phyloP scores from a whole-genome alignment of 192 early-diverging fungal species.

The Linnemannia schmuckeri region DNA sequence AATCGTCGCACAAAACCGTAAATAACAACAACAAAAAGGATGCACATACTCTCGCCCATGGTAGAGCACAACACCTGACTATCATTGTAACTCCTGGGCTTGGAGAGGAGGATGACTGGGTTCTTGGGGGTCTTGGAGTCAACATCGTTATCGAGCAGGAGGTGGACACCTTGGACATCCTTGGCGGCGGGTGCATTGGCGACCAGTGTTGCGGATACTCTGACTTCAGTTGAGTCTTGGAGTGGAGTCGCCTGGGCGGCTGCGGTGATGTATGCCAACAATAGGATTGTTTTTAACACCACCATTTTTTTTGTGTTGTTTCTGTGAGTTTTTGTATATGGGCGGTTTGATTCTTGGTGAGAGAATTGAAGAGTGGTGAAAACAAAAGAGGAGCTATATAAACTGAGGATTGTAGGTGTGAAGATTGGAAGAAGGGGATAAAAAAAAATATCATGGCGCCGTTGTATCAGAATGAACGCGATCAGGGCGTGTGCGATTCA shows the following conservation, averaged over 20 bases:
- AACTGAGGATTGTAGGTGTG: not conserved
- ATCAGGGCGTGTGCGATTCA: not conserved
- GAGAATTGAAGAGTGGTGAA: no score
- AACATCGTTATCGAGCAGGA: constrained; percentile 40
- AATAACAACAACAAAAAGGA: not conserved
- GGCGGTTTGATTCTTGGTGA: no score
- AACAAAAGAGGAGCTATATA: not conserved
- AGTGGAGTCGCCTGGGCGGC: not conserved
- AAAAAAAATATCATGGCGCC: not conserved
- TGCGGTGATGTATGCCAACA: not conserved
- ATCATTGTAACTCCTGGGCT: constrained; percentile 22
- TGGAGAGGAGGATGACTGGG: constrained; percentile 34
- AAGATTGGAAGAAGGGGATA: not conserved
- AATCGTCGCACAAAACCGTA: not conserved
- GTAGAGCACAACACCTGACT: not conserved
- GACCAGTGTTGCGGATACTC: not conserved
- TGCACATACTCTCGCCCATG: constrained; percentile 29
- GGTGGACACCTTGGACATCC: constrained; percentile 13
- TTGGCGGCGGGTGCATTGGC: constrained; percentile 21
- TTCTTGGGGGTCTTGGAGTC: constrained; percentile 27
- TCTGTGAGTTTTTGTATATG: no score
- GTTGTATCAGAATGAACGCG: not conserved
- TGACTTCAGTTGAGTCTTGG: not conserved
- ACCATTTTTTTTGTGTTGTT: not conserved
- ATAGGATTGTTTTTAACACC: not conserved